Evolutionary conservation across 2,329 filamentous ascomycete species (phyloP), one percentile per base, ranked within the genome.

Genomic region (Ceratocystis colombiana): DNA sequence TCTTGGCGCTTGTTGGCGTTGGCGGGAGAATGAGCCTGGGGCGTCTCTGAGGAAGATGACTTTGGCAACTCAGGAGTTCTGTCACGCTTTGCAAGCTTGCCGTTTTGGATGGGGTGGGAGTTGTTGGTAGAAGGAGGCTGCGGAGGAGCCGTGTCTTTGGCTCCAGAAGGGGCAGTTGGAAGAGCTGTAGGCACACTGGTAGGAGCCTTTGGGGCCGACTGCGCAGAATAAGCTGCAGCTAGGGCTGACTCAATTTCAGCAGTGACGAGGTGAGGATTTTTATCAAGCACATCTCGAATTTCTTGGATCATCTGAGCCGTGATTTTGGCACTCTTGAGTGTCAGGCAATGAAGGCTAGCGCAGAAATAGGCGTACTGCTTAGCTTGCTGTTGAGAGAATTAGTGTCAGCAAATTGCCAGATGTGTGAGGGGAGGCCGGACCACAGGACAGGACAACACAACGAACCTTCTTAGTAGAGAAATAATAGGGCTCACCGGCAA

Each of bases 281-380:
- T n/a, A 33, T 33, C 15, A 7, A 57, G 22, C 15, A 30, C 22
- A 17, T 15, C 5, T 4, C 28, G 22, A 28, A 57, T 28, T 33
- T 33, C 7, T 25, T 57, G 22, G 10, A 5, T 5, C 2, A 5
- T 6, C 5, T 12, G 0, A 10, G 37, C 10, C 5, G 12, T 15
- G 12, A 48, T 22, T 2, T 5, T 8, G 25, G n/a, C 6, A 3
- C 10, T 5, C 2, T 37, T 33, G 3, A 53, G 8, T 15, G 53
- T 33, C 2, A 64, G 8, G 15, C 0, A 64, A 73, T 76, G 81
- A 6, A 75, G 72, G 25, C 79, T 69, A 28, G 80, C 80, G 12
- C 75, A 76, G 69, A 77, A 77, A 25, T 82, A 80, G 0, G 82
- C 81, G 69, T 79, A 82, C 68, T 78, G 75, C 71, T 81, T 83